phyloP scores from a whole-genome alignment of 192 early-diverging fungal genomes.

The Backusella luteola region DNA sequence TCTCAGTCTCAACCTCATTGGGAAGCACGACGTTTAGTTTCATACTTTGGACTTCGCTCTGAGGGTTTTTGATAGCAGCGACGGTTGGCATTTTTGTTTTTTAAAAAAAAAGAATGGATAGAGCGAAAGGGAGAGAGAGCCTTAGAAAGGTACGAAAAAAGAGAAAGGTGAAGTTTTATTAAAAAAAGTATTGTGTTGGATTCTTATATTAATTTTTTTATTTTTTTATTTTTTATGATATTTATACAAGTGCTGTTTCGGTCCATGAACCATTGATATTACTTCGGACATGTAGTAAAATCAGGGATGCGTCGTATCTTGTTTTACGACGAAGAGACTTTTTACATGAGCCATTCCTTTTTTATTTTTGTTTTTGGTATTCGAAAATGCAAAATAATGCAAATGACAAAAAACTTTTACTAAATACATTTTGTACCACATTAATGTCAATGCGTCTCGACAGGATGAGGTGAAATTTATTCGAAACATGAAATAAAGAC shows the following conservation, averaged over 20 bases:
- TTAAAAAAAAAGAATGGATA: background rate
- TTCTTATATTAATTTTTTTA: background rate
- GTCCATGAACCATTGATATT: constrained; percentile 70
- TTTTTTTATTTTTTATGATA: background rate
- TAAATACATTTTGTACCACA: background rate
- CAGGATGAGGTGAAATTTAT: background rate
- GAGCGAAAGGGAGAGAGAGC: constrained; percentile 12
- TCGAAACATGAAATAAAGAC: background rate
- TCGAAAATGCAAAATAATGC: background rate
- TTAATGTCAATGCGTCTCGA: background rate
- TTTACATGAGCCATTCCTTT: background rate
- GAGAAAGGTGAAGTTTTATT: background rate
- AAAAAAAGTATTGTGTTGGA: too few relatives aligned
- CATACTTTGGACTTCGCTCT: constrained; percentile 25
- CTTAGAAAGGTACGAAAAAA: background rate
- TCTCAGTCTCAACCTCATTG: constrained; percentile 22
- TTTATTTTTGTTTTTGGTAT: background rate
- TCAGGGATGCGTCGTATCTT: too few relatives aligned
- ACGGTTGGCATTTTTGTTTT: constrained; percentile 26
- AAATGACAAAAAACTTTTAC: background rate
- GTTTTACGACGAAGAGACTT: constrained; percentile 10
- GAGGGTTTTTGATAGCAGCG: constrained; percentile 20
- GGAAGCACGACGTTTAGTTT: constrained; percentile 22
- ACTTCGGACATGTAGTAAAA: constrained; percentile 62
- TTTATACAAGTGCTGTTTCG: constrained; percentile 54